phyloP scores from a whole-genome alignment of 2,329 filamentous ascomycete genomes.

The Fusarium sarcochroum region DNA sequence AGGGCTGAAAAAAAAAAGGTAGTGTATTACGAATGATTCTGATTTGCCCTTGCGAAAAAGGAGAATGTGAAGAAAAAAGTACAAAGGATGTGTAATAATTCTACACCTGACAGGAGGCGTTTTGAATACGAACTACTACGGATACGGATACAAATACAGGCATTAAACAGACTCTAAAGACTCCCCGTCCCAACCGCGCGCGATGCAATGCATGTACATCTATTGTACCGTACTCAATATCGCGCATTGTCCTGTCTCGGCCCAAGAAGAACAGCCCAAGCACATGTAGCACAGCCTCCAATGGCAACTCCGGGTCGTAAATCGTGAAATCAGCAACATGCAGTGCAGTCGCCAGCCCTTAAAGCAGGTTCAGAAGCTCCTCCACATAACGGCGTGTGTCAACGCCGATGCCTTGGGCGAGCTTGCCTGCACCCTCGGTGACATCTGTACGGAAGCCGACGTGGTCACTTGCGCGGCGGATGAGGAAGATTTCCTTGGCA shows the following conservation, averaged over 20 bases:
- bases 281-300: conserved; percentile 12
- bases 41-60: conserved; percentile 5
- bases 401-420: conserved; percentile 81
- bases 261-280: conserved; percentile 2
- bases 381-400: conserved; percentile 84
- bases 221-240: conserved; percentile 2
- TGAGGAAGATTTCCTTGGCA: conserved; percentile 73
- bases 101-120: conserved; percentile 5
- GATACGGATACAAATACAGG: conserved; percentile 25
- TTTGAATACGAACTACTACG: conserved; percentile 28
- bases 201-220: conserved; percentile 1
- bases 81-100: conserved; percentile 3
- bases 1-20: not conserved
- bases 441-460: conserved; percentile 57
- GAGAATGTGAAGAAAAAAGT: not conserved
- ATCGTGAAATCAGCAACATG: conserved; percentile 25
- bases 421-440: conserved; percentile 68
- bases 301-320: conserved; percentile 12
- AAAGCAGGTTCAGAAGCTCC: conserved; percentile 73
- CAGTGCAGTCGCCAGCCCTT: conserved; percentile 11
- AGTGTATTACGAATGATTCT: conserved; percentile 3
- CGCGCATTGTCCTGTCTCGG: conserved; percentile 6
- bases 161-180: conserved; percentile 7
- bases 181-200: conserved; percentile 4
- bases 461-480: conserved; percentile 72